Percentiles rank a stretch among this genome's conserved stretches.
phyloP scores from a whole-genome alignment of 2,329 filamentous ascomycete genomes.

The Falciphora oryzae region DNA sequence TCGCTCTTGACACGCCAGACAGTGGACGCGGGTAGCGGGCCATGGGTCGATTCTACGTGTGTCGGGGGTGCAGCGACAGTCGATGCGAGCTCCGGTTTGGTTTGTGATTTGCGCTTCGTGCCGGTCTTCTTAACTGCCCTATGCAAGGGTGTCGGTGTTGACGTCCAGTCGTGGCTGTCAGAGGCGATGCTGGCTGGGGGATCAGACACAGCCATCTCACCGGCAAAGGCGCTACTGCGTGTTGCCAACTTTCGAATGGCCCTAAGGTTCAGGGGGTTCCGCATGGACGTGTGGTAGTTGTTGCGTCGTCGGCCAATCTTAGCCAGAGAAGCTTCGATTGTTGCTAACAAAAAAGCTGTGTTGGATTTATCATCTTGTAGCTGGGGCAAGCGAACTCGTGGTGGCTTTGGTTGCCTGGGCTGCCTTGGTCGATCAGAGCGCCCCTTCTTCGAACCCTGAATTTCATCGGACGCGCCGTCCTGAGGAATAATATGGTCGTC shows the following conservation, averaged over 20 bases:
- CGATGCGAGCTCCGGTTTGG: not conserved
- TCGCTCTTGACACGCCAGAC: not conserved
- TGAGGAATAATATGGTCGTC: not conserved
- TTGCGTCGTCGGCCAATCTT: conserved; percentile 24
- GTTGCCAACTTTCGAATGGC: not conserved
- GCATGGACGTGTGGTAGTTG: conserved; percentile 13
- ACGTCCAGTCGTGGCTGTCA: too few relatives aligned
- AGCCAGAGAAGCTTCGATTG: conserved; percentile 34
- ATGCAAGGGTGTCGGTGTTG: not conserved
- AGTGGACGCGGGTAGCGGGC: too few relatives aligned
- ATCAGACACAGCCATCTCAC: not conserved
- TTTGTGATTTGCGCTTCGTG: not conserved
- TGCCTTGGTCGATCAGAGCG: conserved; percentile 12
- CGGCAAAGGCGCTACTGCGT: not conserved
- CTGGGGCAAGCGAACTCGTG: conserved; percentile 21
- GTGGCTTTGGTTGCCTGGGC: conserved; percentile 28
- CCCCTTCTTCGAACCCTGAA: conserved; percentile 6
- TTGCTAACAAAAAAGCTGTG: conserved; percentile 38
- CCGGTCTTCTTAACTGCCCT: not conserved
- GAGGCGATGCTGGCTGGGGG: not conserved
- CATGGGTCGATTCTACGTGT: not conserved
- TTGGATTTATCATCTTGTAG: conserved; percentile 40
- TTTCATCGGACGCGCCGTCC: not conserved
- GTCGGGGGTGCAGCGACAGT: too few relatives aligned
- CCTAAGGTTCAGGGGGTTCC: not conserved